Base-by-base conservation (phyloP, 2,329 filamentous ascomycete species). In the Scytalidium lignicola region DNA sequence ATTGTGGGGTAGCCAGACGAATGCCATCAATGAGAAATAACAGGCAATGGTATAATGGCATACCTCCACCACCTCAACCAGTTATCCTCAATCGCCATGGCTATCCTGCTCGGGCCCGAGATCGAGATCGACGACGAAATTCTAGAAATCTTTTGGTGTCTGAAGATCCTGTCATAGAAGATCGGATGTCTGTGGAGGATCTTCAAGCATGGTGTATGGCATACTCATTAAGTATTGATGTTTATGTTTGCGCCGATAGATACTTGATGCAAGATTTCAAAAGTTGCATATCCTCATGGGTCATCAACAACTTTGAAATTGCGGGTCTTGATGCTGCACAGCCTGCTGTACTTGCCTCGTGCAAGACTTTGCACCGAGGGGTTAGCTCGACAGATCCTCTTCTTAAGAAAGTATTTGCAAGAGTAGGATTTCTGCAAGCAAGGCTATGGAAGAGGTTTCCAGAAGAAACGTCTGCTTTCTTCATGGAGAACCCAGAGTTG, bases 231-330 rank as follows among this genome's bases (percentile, higher is more conserved):
- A 71, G 70, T 55, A 56, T 77, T 12, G 71, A 75, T 47, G 73
- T 75, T 12, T 76, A 77, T 60, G 70, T 76, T 46, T 71, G 72
- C 47, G 74, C 74, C 7, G 67, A 74, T 54, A 69, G 70, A 46
- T 76, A 70, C 57, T 64, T 75, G 46, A 69, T 77, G 58, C 67
- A 71, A 21, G 68, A 68, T 44, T 72, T 77, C 60, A 72, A 74
- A 55, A 52, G 50, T 3, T 67, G 65, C 41, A 66, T 76, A 32
- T 65, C 71, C 44, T 65, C 69, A 3, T 67, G 61, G 23, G 67
- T 68, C 48, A 65, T 77, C 52, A 72, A 76, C 58, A 72, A 74
- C 44, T 62, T 63, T 48, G 61, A 63, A 47, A 50, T 61, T 17
- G 60, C 56, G 23, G 61, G 61, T 12, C 42, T 62, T 8, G 57